These are phyloP conservation scores for Coffea humblotiana DNA, from an alignment of 305 asterid species.

Conservation along the genomic window DNA sequence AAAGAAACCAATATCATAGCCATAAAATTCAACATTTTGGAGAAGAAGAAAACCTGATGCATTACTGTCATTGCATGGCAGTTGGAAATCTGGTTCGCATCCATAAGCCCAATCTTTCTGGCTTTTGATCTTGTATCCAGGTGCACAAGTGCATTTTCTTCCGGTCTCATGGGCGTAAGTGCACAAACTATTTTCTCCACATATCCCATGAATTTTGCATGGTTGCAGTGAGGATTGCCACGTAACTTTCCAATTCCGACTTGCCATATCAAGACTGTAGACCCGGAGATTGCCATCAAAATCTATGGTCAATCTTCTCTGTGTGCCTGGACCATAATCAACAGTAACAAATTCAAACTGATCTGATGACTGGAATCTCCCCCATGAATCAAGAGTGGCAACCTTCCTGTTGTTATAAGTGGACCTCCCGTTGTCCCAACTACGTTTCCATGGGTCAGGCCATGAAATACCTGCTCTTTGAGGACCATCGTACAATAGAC, in stretches of 20 bases:
- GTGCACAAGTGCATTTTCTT: conserved; percentile 31
- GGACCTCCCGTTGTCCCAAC: conserved; percentile 32
- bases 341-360: background rate
- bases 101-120: conserved; percentile 33
- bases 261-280: conserved; percentile 21
- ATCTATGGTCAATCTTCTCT: conserved; percentile 30
- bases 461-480: conserved; percentile 35
- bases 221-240: conserved; percentile 26
- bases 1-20: conserved; percentile 27
- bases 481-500: conserved; percentile 26
- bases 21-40: conserved; percentile 30
- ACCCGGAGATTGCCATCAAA: conserved; percentile 33
- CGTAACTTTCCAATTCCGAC: conserved; percentile 26
- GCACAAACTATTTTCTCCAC: conserved; percentile 35
- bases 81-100: conserved; percentile 27
- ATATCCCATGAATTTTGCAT: conserved; percentile 27
- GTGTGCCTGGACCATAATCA: conserved; percentile 26
- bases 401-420: conserved; percentile 31
- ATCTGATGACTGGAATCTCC: conserved; percentile 32
- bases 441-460: conserved; percentile 38
- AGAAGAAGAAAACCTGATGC: conserved; percentile 19
- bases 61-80: conserved; percentile 12
- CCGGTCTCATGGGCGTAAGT: conserved; percentile 17
- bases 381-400: conserved; percentile 31
- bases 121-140: conserved; percentile 25